Base-by-base conservation (phyloP, 306 rosid species). In the Quillaja saponaria region DNA sequence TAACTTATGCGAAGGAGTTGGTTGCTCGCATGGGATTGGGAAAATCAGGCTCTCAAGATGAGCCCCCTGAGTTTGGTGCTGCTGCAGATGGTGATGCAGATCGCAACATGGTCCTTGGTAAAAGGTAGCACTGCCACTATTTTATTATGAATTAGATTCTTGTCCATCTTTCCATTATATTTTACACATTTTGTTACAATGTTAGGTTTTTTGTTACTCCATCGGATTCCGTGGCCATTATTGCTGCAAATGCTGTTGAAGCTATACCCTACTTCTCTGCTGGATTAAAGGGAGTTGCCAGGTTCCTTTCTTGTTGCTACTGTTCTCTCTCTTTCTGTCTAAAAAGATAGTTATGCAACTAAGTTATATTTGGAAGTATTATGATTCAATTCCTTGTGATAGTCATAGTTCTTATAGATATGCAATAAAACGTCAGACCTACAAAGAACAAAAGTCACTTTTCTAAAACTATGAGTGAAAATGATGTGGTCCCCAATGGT, bases 81-180 rank as follows among this genome's bases (percentile, higher is more conserved):
- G 99, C 99, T 74, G 84, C 96, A 71, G 99, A 94, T 76, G 99
- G 99, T 76, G 99, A 94, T 76, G 99, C 99, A 39, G 99, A 94
- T 76, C 99, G 97, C 46, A 92, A 92, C 82, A 92, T 92, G 99
- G 48, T 94, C 79, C 97, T 94, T 21, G 99, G 99, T 33, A 94
- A 89, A 89, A 94, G 99, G 99, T 94, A 76, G 34, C 52, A 47
- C 40, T 18, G 41, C 48, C 34, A 14, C 55, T 39, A 11, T 33
- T 49, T 52, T 40, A n/a, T 59, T 42, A 34, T 25, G 19, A 62
- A 38, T 52, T 58, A 38, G 17, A 58, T 58, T 68, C 14, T 64
- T 39, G 21, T 78, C 21, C 38, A 20, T 20, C 13, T 17, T 66
- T 54, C 39, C 61, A 38, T 41, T 58, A 35, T 60, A 44, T 33